Base-by-base conservation (phyloP, 176 grass and related monocot species). In the Triticum timopheevii region DNA sequence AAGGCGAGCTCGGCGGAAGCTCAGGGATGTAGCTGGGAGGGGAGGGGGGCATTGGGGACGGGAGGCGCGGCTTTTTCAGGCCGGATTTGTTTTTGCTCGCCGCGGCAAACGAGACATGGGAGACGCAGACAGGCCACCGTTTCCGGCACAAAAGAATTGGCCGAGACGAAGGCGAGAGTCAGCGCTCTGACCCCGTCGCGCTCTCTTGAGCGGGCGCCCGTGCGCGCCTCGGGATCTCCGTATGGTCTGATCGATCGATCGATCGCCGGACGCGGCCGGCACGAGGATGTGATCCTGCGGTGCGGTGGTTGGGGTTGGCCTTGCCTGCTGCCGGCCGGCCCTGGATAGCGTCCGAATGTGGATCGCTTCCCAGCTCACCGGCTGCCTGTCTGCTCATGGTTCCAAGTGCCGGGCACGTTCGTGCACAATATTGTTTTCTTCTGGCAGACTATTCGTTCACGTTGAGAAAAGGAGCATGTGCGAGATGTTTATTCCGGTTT, bases 231-330 rank as follows among this genome's bases (percentile, higher is more conserved):
- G 38, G 61, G 54, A 76, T 65, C 45, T 79, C 31, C 38, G 34
- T n/a, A 38, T 69, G 13, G 44, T 33, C 54, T 17, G 50, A 54
- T 59, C 69, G 24, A 13, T 16, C 10, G 50, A 54, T 59, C 69
- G 34, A 3, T 81, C 28, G 72, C 84, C 84, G 85, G 89, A 67
- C 68, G 27, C 35, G 80, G 80, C 68, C 89, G 89, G 80, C 85
- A 30, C 2, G 24, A 56, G n/a, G 82, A 38, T 70, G 1, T 58
- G 19, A 22, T 76, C 39, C 20, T 3, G n/a, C 6, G 17, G 49
- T 52, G 83, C 59, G 72, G 79, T 69, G 77, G 38, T 64, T 58
- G 52, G 52, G 82, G 36, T 39, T 59, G 56, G 56, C 56, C 56
- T 59, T 19, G 42, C 35, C 22, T 34, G 13, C 35, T 45, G 78